Evolutionary conservation across 2,329 filamentous ascomycete genomes (phyloP).

Genomic region (Pseudocercospora vitis): DNA sequence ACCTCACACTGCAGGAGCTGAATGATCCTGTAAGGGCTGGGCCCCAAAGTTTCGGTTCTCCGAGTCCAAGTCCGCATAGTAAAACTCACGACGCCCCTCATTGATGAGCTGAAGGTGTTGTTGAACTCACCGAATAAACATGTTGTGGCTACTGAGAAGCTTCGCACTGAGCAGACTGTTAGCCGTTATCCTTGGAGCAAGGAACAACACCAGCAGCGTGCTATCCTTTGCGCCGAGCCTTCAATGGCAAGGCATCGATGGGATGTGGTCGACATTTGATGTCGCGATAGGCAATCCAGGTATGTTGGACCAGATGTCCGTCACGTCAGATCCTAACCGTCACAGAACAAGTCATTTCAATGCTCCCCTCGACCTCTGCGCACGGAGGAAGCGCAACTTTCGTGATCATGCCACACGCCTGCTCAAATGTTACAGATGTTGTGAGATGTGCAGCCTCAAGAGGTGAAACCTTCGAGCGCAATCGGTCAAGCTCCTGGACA

Average conservation of each 20-base stretch:
- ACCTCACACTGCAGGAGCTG: background rate
- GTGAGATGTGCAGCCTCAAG: background rate
- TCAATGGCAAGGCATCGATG: constrained; percentile 18
- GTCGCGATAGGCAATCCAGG: constrained; percentile 29
- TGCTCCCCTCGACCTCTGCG: constrained; percentile 30
- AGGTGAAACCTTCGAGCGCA: constrained; percentile 3
- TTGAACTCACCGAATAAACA: background rate
- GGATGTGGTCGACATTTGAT: constrained; percentile 30
- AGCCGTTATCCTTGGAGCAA: background rate
- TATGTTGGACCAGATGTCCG: background rate
- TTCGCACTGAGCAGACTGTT: background rate
- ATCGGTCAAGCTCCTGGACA: constrained; percentile 6
- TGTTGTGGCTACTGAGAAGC: background rate
- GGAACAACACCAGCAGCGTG: background rate
- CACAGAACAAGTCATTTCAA: constrained; percentile 18
- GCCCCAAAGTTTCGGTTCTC: background rate
- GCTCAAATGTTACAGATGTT: constrained; percentile 27
- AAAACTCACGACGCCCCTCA: background rate
- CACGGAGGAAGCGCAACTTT: constrained; percentile 23
- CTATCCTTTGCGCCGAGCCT: background rate
- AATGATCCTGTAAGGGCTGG: background rate
- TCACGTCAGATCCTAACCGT: background rate
- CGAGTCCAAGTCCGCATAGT: background rate
- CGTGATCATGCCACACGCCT: constrained; percentile 30
- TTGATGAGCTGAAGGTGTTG: background rate